A percentile compares a stretch with the other conserved stretches of the same genome.
These are phyloP conservation scores for Hericium rajendrae DNA, from an alignment of 768 basidiomycete genomes.

Conservation along the genomic window DNA sequence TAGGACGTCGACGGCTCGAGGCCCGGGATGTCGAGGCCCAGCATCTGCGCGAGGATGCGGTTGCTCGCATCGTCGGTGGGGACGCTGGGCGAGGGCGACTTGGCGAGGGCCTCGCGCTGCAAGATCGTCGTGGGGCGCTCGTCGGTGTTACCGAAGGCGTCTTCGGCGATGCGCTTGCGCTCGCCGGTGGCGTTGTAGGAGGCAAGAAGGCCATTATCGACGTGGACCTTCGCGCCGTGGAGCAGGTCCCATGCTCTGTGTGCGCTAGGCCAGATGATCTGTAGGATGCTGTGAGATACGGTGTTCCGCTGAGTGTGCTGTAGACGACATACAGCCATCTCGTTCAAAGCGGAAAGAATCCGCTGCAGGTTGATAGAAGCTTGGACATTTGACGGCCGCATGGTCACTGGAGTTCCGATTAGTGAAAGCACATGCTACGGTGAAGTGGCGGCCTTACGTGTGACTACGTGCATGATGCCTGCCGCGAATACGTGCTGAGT, in stretches of 20 bases:
- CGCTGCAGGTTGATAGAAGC: slow-evolving; percentile 58
- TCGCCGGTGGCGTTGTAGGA: slow-evolving; percentile 1
- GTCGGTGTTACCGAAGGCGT: slow-evolving; percentile 7
- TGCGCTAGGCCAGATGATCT: slow-evolving; percentile 33
- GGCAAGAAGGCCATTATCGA: slow-evolving; percentile 9
- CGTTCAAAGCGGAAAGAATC: slow-evolving; percentile 51
- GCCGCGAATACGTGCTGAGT: slow-evolving; percentile 63
- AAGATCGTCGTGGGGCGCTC: background rate
- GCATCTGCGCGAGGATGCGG: slow-evolving; percentile 13
- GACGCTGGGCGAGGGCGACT: background rate
- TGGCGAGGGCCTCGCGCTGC: background rate
- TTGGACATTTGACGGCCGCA: slow-evolving; percentile 63
- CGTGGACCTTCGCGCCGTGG: slow-evolving; percentile 12
- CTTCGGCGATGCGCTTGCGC: slow-evolving; percentile 11
- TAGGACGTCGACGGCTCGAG: slow-evolving; percentile 7
- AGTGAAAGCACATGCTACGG: slow-evolving; percentile 8
- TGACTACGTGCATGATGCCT: slow-evolving; percentile 73
- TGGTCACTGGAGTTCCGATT: slow-evolving; percentile 38
- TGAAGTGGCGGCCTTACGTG: slow-evolving; percentile 34
- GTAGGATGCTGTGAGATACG: slow-evolving; percentile 48
- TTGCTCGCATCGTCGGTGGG: background rate
- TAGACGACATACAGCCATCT: slow-evolving; percentile 56
- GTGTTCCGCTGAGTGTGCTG: slow-evolving; percentile 52
- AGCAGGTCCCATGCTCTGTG: slow-evolving; percentile 13
- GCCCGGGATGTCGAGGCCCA: slow-evolving; percentile 11